Evolutionary conservation across 225 moss, liverwort and hornwort species (phyloP), one percentile per base, ranked within the genome.

Genomic region (Lunularia cruciata): DNA sequence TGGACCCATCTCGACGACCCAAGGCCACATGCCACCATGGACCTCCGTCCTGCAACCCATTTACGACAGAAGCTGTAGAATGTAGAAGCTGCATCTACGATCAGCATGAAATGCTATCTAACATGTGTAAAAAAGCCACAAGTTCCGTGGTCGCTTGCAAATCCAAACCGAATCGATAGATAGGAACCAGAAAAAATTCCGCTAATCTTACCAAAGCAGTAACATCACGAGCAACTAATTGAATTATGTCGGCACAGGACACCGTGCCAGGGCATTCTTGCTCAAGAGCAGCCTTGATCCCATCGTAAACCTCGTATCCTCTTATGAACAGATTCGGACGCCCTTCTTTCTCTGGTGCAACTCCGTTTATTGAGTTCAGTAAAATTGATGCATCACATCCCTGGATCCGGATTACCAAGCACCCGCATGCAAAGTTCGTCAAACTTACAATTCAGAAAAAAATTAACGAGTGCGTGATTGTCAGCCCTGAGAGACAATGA

Each of bases 1-100:
- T 26, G 12, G 75, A 66, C 16, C 92, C 90, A 65, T 92, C 92
- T 52, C 72, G 79, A 10, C 92, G 87, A 5, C 92, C 92, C 2
- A 84, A 84, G 8, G 73, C 58, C 75, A 86, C 72, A 16, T 63
- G 76, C 2, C 65, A 15, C 6, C 0, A 0, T 0, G 65, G 70
- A 23, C 79, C 79, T 75, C 79, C 79, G 1, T 69, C 47, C 79
- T 79, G 75, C 76, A 64, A n/a, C n/a, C n/a, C n/a, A n/a, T n/a
- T n/a, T n/a, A n/a, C n/a, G n/a, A n/a, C n/a, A n/a, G n/a, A n/a
- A n/a, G n/a, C n/a, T n/a, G n/a, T n/a, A n/a, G n/a, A n/a, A n/a
- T n/a, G n/a, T n/a, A n/a, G n/a, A n/a, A n/a, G n/a, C n/a, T n/a
- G n/a, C n/a, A n/a, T n/a, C n/a, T n/a, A n/a, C n/a, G n/a, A n/a